Percentiles rank a stretch among this genome's conserved stretches.
phyloP scores from a whole-genome alignment of 345 rosid genomes.

The Boechera retrofracta region DNA sequence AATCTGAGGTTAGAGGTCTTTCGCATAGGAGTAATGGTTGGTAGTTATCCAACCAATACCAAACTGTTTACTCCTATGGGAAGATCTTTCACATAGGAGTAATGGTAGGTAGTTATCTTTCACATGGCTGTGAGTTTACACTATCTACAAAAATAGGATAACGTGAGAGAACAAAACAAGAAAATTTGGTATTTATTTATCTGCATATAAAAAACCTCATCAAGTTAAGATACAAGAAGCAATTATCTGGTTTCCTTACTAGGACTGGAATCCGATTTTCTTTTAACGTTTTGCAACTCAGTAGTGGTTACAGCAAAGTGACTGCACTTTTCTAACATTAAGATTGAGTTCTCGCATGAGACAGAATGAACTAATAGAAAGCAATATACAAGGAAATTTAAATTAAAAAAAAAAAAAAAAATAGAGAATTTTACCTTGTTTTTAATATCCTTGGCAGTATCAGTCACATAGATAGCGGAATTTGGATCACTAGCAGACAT shows the following conservation, averaged over 20 bases:
- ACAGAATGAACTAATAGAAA: neutral
- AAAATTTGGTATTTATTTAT: constrained; percentile 49
- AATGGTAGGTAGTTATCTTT: too few relatives aligned
- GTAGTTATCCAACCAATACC: too few relatives aligned
- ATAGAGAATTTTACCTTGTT: constrained; percentile 59
- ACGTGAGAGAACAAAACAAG: neutral
- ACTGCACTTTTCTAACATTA: too few relatives aligned
- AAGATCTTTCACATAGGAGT: too few relatives aligned
- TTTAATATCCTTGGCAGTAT: constrained; percentile 77
- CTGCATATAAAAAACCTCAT: constrained; percentile 46
- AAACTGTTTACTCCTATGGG: too few relatives aligned
- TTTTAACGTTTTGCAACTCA: too few relatives aligned
- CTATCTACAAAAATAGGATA: too few relatives aligned
- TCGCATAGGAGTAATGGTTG: too few relatives aligned
- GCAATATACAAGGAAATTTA: neutral
- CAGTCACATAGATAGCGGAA: constrained; percentile 91
- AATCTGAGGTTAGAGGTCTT: too few relatives aligned
- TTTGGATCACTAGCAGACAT: constrained; percentile 97
- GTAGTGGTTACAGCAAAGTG: too few relatives aligned
- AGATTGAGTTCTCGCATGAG: too few relatives aligned
- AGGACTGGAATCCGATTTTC: neutral
- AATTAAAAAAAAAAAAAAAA: neutral
- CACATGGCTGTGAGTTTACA: too few relatives aligned
- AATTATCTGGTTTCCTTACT: neutral
- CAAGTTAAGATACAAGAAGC: constrained; percentile 1